Percentiles rank a stretch among this genome's conserved stretches.
These are phyloP conservation scores for Wickerhamomyces alni DNA, from an alignment of 805 yeast species.

Conservation along the genomic window DNA sequence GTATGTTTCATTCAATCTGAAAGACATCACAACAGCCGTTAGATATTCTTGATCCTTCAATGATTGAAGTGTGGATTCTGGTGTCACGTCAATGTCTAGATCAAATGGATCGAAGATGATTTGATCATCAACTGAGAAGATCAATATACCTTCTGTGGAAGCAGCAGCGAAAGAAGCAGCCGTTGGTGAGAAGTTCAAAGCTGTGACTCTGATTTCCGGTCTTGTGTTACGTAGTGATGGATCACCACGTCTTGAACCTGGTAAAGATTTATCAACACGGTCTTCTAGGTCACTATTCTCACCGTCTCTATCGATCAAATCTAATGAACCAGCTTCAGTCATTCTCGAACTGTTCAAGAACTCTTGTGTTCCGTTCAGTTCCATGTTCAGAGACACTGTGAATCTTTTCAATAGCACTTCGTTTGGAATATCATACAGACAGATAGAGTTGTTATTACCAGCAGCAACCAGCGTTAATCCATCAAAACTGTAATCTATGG, in stretches of 20 bases:
- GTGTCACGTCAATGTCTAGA: slow-evolving; percentile 87
- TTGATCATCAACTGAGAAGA: slow-evolving; percentile 73
- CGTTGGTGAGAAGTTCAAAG: slow-evolving; percentile 82
- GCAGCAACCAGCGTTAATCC: slow-evolving; percentile 87
- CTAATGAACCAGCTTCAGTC: slow-evolving; percentile 85
- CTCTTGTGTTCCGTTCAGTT: slow-evolving; percentile 80
- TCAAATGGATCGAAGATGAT: slow-evolving; percentile 90
- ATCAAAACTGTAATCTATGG: slow-evolving; percentile 82
- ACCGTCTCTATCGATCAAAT: slow-evolving; percentile 76
- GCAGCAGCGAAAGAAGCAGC: slow-evolving; percentile 90
- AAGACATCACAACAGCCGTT: slow-evolving; percentile 84
- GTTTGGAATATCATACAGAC: slow-evolving; percentile 84
- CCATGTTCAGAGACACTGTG: slow-evolving; percentile 84
- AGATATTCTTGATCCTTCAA: slow-evolving; percentile 53
- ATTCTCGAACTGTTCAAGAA: slow-evolving; percentile 72
- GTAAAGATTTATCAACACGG: slow-evolving; percentile 65
- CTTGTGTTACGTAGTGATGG: slow-evolving; percentile 67
- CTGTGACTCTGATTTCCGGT: slow-evolving; percentile 79
- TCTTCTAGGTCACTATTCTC: slow-evolving; percentile 84
- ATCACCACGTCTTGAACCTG: slow-evolving; percentile 82
- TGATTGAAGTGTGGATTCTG: slow-evolving; percentile 61
- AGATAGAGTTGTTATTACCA: slow-evolving; percentile 86
- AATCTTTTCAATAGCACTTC: slow-evolving; percentile 81
- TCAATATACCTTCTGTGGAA: slow-evolving; percentile 85
- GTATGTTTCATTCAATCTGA: slow-evolving; percentile 79